Evolutionary conservation across 2,329 filamentous ascomycete genomes (phyloP).

Genomic region (Pyricularia grisea): DNA sequence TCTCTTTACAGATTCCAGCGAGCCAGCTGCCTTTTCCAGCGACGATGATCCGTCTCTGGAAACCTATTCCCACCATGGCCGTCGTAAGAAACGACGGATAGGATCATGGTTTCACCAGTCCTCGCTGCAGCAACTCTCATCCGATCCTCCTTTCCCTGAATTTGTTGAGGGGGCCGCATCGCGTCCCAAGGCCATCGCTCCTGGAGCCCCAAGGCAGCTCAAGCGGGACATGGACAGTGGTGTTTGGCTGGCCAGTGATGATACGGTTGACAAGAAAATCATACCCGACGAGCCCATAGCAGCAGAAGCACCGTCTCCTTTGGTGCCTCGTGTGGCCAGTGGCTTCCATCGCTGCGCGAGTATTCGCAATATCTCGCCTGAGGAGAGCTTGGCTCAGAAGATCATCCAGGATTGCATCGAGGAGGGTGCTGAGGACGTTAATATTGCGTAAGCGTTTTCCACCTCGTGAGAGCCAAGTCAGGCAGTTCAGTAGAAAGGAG

Average conservation of each 20-base stretch:
- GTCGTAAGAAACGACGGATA: conserved; percentile 52
- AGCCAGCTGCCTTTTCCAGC: conserved; percentile 62
- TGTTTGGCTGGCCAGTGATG: conserved; percentile 57
- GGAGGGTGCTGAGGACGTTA: conserved; percentile 46
- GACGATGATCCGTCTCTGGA: conserved; percentile 61
- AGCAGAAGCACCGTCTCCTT: neutral
- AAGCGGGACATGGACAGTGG: conserved; percentile 55
- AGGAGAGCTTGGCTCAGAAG: conserved; percentile 33
- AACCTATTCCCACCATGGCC: conserved; percentile 48
- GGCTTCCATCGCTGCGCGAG: conserved; percentile 17
- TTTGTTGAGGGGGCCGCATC: conserved; percentile 20
- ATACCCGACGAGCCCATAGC: neutral
- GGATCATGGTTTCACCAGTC: conserved; percentile 60
- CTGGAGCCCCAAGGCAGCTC: conserved; percentile 29
- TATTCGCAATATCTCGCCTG: conserved; percentile 20
- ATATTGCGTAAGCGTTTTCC: conserved; percentile 41
- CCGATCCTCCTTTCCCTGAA: conserved; percentile 31
- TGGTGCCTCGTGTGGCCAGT: conserved; percentile 12
- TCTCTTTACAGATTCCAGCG: conserved; percentile 52
- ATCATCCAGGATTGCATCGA: conserved; percentile 47
- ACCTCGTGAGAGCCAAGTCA: neutral
- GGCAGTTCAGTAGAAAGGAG: neutral
- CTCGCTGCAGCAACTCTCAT: conserved; percentile 27
- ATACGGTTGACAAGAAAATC: conserved; percentile 22
- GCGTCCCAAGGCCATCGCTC: conserved; percentile 8